These are phyloP conservation scores for Neonectria neomacrospora DNA, from an alignment of 2,329 filamentous ascomycete genomes.

Conservation along the genomic window DNA sequence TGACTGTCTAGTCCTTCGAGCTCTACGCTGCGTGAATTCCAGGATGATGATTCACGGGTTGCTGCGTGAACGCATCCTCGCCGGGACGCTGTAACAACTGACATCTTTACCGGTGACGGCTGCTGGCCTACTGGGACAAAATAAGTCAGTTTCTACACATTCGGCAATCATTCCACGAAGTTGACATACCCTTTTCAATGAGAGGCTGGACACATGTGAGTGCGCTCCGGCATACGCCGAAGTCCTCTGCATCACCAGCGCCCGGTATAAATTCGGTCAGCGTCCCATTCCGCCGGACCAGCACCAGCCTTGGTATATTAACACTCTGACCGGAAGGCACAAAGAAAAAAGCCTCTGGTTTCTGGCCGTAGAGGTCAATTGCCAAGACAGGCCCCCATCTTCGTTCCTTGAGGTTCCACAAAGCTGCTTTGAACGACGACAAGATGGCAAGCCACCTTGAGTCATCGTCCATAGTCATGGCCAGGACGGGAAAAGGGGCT, in stretches of 20 bases:
- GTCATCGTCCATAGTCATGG: slow-evolving; percentile 71
- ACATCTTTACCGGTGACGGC: slow-evolving; percentile 26
- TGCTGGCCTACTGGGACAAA: slow-evolving; percentile 26
- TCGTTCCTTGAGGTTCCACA: slow-evolving; percentile 72
- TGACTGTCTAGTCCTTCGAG: slow-evolving; percentile 59
- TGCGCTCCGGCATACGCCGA: slow-evolving; percentile 63
- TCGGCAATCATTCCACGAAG: background rate
- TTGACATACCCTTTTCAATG: slow-evolving; percentile 56
- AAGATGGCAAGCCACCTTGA: slow-evolving; percentile 75
- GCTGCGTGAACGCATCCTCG: slow-evolving; percentile 63
- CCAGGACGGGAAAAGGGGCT: slow-evolving; percentile 68
- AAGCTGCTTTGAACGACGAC: slow-evolving; percentile 65
- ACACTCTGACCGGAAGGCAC: slow-evolving; percentile 52
- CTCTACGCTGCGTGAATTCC: slow-evolving; percentile 61
- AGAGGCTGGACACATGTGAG: slow-evolving; percentile 62
- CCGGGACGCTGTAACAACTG: slow-evolving; percentile 59
- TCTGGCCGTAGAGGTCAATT: slow-evolving; percentile 63
- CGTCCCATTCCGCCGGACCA: slow-evolving; percentile 73
- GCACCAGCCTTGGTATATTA: slow-evolving; percentile 60
- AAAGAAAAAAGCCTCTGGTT: slow-evolving; percentile 73
- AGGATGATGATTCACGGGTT: slow-evolving; percentile 54
- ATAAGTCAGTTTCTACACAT: slow-evolving; percentile 1
- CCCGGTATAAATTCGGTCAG: slow-evolving; percentile 68
- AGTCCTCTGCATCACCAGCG: slow-evolving; percentile 53
- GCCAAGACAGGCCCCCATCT: slow-evolving; percentile 66